phyloP scores from a whole-genome alignment of 371 early-diverging fungal genomes.

The Ecytonucleospora hepatopenaei region DNA sequence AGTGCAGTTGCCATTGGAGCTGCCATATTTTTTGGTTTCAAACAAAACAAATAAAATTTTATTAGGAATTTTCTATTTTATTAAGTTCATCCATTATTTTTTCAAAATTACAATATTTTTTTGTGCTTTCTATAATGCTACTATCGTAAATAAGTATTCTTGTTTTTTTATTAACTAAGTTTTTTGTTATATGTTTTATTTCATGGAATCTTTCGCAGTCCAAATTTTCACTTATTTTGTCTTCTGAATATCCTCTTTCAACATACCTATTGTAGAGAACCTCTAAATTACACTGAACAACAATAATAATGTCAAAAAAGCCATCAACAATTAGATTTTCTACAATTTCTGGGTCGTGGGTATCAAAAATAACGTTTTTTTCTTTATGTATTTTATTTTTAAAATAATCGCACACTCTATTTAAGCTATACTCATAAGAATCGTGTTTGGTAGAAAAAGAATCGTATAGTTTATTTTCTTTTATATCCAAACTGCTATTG shows the following conservation, averaged over 20 bases:
- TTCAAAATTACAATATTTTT: constrained; percentile 1
- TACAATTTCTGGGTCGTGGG: constrained; percentile 41
- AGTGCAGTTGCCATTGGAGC: constrained; percentile 16
- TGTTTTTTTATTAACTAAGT: constrained; percentile 61
- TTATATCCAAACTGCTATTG: constrained; percentile 73
- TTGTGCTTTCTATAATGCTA: neutral
- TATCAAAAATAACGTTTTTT: constrained; percentile 49
- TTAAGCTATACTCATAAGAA: constrained; percentile 75
- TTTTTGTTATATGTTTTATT: constrained; percentile 72
- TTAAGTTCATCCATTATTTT: neutral
- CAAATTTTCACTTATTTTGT: constrained; percentile 83
- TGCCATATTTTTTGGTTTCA: neutral
- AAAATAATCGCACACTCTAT: constrained; percentile 61
- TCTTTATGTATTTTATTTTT: constrained; percentile 24
- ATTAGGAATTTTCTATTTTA: neutral
- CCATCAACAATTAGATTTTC: constrained; percentile 18
- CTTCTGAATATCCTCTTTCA: constrained; percentile 68
- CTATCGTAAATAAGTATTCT: neutral
- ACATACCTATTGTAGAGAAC: constrained; percentile 70
- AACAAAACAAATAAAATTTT: neutral
- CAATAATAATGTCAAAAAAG: constrained; percentile 84
- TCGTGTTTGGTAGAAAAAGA: constrained; percentile 73
- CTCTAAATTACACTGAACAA: constrained; percentile 67
- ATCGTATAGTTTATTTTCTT: constrained; percentile 69
- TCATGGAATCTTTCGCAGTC: constrained; percentile 94